phyloP scores from a whole-genome alignment of 202 grass and related monocot species.

The Elaeis oleifera region DNA sequence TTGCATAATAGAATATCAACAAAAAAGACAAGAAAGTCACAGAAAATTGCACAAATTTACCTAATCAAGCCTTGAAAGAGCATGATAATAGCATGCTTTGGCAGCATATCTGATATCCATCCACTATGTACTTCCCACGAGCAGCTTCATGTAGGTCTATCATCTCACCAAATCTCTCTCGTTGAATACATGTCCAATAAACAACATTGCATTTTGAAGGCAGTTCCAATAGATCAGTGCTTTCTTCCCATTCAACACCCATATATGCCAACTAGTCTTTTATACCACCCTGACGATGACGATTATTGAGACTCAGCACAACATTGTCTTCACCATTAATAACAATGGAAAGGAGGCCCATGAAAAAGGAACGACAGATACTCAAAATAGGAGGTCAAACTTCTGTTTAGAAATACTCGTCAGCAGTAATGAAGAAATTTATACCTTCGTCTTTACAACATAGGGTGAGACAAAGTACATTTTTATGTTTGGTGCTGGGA shows the following conservation, averaged over 20 bases:
- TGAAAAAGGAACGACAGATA: constrained; percentile 4
- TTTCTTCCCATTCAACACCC: constrained; percentile 85
- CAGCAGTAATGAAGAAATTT: constrained; percentile 1
- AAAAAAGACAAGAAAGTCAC: too few species aligned
- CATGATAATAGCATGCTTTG: constrained; percentile 79
- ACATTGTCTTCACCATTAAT: too few species aligned
- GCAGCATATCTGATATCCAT: constrained; percentile 72
- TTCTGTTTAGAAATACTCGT: not conserved
- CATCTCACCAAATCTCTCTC: constrained; percentile 91
- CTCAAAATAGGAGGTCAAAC: not conserved
- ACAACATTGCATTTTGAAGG: constrained; percentile 73
- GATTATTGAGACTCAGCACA: too few species aligned
- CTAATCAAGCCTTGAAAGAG: constrained; percentile 89
- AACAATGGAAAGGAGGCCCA: not conserved
- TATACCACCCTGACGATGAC: constrained; percentile 60
- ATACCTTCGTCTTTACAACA: constrained; percentile 96
- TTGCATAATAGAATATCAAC: too few species aligned
- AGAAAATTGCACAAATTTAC: constrained; percentile 20
- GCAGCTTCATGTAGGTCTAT: constrained; percentile 83
- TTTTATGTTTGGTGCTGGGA: constrained; percentile 66
- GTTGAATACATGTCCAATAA: constrained; percentile 91
- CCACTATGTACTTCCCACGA: constrained; percentile 86
- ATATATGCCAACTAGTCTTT: constrained; percentile 67
- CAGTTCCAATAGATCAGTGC: constrained; percentile 72
- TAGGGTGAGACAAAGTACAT: constrained; percentile 83